Conservation (phyloP, 2,329 filamentous ascomycete genomes). For the Fusarium denticulatum region DNA sequence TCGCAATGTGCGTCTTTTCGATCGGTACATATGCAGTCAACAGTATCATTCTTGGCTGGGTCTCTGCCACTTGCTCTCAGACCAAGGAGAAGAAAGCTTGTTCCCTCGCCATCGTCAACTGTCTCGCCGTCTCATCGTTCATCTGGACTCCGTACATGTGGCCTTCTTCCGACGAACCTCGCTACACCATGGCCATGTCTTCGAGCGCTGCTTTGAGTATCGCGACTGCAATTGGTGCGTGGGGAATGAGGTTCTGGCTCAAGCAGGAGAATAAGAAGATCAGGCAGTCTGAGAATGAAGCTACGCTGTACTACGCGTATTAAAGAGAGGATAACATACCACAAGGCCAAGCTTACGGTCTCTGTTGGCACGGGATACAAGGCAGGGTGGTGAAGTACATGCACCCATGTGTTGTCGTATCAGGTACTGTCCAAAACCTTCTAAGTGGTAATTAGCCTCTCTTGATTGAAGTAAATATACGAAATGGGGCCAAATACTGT, state of each 20-base stretch:
- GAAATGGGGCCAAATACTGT: no score
- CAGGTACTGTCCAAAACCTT: no score
- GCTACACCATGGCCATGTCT: slow-evolving; percentile 31
- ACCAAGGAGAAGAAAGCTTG: slow-evolving; percentile 56
- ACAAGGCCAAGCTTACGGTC: no score
- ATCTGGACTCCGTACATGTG: slow-evolving; percentile 33
- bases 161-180: slow-evolving; percentile 20
- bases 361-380: no score
- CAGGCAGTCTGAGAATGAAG: slow-evolving; percentile 34
- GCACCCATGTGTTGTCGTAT: no score
- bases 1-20: slow-evolving; percentile 51
- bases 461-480: no score
- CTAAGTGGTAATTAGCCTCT: no score
- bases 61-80: slow-evolving; percentile 53
- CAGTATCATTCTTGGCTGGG: slow-evolving; percentile 57
- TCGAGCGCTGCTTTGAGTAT: slow-evolving; percentile 41
- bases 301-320: slow-evolving; percentile 44
- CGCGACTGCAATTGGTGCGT: slow-evolving; percentile 50
- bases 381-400: no score
- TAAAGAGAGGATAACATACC: background rate
- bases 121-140: slow-evolving; percentile 15
- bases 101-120: slow-evolving; percentile 34
- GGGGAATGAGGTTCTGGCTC: slow-evolving; percentile 50
- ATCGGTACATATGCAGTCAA: slow-evolving; percentile 54
- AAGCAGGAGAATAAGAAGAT: slow-evolving; percentile 50